Evolutionary conservation across 2,329 filamentous ascomycete genomes (phyloP).

Genomic region (Lachnellula occidentalis): DNA sequence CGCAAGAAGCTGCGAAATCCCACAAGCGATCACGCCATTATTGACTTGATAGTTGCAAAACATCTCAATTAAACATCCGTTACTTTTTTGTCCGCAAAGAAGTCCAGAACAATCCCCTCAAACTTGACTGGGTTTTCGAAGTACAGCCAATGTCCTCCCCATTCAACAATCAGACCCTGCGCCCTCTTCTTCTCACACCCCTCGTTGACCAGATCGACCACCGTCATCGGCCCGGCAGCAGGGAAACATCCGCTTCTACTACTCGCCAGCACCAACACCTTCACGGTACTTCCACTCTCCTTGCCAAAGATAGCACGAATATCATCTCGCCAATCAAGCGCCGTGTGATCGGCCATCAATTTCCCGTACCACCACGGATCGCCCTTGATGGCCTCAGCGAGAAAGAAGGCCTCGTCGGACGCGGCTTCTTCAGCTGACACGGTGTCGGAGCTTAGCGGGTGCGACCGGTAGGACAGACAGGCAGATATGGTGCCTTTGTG

Average conservation of each 20-base stretch:
- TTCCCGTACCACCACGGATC: slow-evolving; percentile 26
- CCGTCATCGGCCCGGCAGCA: slow-evolving; percentile 25
- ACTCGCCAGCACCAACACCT: slow-evolving; percentile 29
- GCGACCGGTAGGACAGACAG: slow-evolving; percentile 27
- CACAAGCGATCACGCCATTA: no score
- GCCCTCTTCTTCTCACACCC: slow-evolving; percentile 10
- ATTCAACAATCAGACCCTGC: slow-evolving; percentile 24
- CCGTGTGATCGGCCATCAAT: slow-evolving; percentile 31
- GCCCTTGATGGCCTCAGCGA: slow-evolving; percentile 27
- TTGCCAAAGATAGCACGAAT: slow-evolving; percentile 24
- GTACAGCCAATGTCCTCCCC: slow-evolving; percentile 33
- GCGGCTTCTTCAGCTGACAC: not conserved
- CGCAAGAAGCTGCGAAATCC: no score
- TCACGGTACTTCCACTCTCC: slow-evolving; percentile 15
- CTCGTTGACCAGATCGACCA: slow-evolving; percentile 27
- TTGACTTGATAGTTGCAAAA: not conserved
- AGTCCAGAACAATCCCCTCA: slow-evolving; percentile 20
- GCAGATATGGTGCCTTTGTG: slow-evolving; percentile 27
- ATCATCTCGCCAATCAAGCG: slow-evolving; percentile 27
- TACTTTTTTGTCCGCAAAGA: slow-evolving; percentile 12
- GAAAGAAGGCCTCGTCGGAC: slow-evolving; percentile 27
- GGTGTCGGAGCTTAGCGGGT: slow-evolving; percentile 16
- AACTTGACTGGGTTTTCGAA: slow-evolving; percentile 29
- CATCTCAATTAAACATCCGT: not conserved
- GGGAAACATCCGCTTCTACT: slow-evolving; percentile 31